Percentiles rank a stretch among this genome's conserved stretches.
Evolutionary conservation across 768 basidiomycete species (phyloP).

Genomic region (Mycena filopes): DNA sequence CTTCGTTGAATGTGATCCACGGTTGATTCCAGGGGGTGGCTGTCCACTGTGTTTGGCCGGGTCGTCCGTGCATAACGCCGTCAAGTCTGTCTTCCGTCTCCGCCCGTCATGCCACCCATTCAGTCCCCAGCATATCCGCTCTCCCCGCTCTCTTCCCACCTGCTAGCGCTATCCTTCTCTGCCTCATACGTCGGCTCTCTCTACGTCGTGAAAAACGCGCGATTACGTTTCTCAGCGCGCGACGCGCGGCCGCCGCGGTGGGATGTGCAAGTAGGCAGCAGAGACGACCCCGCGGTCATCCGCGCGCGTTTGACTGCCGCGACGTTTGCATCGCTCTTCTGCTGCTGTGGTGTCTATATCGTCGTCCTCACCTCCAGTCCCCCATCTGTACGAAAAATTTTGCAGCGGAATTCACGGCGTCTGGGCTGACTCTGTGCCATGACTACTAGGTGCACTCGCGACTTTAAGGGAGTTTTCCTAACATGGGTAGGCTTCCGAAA

Average conservation of each 20-base stretch:
- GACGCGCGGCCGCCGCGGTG: conserved; percentile 43
- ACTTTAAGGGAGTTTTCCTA: conserved; percentile 53
- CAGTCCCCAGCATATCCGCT: not conserved
- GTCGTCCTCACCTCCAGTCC: not conserved
- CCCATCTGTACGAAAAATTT: not conserved
- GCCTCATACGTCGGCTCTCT: conserved; percentile 84
- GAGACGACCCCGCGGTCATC: conserved; percentile 90
- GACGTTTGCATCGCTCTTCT: conserved; percentile 66
- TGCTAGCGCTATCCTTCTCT: conserved; percentile 68
- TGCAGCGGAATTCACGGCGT: too few relatives aligned
- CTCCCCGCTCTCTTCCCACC: conserved; percentile 55
- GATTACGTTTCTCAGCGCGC: conserved; percentile 59
- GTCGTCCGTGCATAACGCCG: not conserved
- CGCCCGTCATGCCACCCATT: conserved; percentile 12
- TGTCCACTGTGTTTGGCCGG: too few relatives aligned
- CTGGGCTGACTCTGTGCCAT: too few relatives aligned
- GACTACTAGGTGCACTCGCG: conserved; percentile 55
- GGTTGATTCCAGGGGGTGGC: too few relatives aligned
- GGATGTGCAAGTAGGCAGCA: conserved; percentile 49
- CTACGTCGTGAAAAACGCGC: conserved; percentile 75
- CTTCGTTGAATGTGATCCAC: too few relatives aligned
- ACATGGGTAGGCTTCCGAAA: conserved; percentile 77
- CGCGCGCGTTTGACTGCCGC: conserved; percentile 80
- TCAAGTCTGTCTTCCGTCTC: not conserved
- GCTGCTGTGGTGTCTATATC: conserved; percentile 57